phyloP scores from a whole-genome alignment of 1,284 basidiomycete species.

The Microbotryum saponariae region DNA sequence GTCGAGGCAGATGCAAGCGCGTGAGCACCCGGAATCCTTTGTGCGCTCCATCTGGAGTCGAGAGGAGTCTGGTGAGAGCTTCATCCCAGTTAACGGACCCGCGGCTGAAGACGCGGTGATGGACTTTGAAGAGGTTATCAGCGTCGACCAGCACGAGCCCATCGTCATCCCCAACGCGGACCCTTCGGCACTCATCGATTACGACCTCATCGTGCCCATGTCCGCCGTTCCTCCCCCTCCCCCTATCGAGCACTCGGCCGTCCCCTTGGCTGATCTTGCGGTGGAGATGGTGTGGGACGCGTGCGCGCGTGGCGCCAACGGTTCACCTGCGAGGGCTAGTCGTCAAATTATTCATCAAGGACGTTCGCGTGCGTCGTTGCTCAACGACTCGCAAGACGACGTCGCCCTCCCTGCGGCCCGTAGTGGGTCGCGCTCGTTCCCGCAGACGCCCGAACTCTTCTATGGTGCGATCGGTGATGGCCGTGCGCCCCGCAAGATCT shows the following conservation, averaged over 20 bases:
- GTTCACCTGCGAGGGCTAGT: neutral
- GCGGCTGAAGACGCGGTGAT: too few relatives aligned
- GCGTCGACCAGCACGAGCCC: too few relatives aligned
- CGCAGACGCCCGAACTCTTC: slow-evolving; percentile 22
- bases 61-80: too few relatives aligned
- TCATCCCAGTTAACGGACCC: too few relatives aligned
- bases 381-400: neutral
- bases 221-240: slow-evolving; percentile 35
- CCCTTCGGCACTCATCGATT: slow-evolving; percentile 9
- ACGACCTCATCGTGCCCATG: slow-evolving; percentile 33
- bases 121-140: too few relatives aligned
- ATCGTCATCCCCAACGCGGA: too few relatives aligned
- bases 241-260: slow-evolving; percentile 33
- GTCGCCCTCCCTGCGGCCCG: too few relatives aligned
- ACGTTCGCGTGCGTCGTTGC: neutral
- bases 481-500: slow-evolving; percentile 17
- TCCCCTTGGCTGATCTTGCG: slow-evolving; percentile 35
- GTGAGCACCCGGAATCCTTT: too few relatives aligned
- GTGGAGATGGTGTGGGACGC: slow-evolving; percentile 36
- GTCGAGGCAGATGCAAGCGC: too few relatives aligned
- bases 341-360: neutral
- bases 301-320: slow-evolving; percentile 23
- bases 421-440: slow-evolving; percentile 12
- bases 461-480: slow-evolving; percentile 35
- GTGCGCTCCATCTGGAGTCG: too few relatives aligned